Evolutionary conservation across 2,329 filamentous ascomycete genomes (phyloP).

Genomic region (Alternaria gaisen): DNA sequence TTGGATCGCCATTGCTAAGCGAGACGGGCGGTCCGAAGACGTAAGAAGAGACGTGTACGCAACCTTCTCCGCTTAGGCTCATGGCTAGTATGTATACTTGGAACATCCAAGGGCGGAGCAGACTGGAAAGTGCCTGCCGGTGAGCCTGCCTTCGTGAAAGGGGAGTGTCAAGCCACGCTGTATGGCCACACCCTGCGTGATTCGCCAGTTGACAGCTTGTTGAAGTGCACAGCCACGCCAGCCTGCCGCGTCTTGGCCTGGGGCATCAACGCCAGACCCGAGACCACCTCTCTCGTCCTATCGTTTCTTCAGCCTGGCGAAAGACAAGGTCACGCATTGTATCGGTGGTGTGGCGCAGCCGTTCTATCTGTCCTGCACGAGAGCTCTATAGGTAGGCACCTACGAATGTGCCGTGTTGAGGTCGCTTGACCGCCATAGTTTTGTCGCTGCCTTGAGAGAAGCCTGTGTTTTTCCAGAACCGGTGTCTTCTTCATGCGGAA

Average conservation of each 20-base stretch:
- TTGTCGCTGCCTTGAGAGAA: conserved; percentile 41
- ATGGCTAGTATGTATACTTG: conserved; percentile 30
- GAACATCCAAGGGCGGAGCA: conserved; percentile 33
- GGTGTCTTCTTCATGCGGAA: conserved; percentile 24
- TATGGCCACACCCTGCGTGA: conserved; percentile 28
- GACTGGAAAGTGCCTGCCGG: conserved; percentile 40
- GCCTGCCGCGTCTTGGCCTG: conserved; percentile 12
- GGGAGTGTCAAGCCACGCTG: conserved; percentile 24
- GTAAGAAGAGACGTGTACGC: conserved; percentile 36
- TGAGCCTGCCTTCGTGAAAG: conserved; percentile 27
- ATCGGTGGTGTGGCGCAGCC: conserved; percentile 37
- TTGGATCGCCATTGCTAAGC: conserved; percentile 45
- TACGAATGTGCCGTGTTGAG: conserved; percentile 8
- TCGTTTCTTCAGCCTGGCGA: conserved; percentile 18
- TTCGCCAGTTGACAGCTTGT: conserved; percentile 19
- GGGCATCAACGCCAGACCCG: conserved; percentile 19
- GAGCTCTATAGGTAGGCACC: conserved; percentile 27
- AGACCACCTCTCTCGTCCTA: conserved; percentile 28
- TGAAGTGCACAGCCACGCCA: conserved; percentile 24
- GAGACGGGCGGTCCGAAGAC: conserved; percentile 23
- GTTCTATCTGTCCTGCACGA: conserved; percentile 14
- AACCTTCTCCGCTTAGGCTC: conserved; percentile 19
- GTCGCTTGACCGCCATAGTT: conserved; percentile 26
- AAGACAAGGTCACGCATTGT: conserved; percentile 27
- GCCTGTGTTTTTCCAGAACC: conserved; percentile 28